Evolutionary conservation across 257 asterid genomes (phyloP), one percentile per base, ranked within the genome.

Genomic region (Primulina eburnea): DNA sequence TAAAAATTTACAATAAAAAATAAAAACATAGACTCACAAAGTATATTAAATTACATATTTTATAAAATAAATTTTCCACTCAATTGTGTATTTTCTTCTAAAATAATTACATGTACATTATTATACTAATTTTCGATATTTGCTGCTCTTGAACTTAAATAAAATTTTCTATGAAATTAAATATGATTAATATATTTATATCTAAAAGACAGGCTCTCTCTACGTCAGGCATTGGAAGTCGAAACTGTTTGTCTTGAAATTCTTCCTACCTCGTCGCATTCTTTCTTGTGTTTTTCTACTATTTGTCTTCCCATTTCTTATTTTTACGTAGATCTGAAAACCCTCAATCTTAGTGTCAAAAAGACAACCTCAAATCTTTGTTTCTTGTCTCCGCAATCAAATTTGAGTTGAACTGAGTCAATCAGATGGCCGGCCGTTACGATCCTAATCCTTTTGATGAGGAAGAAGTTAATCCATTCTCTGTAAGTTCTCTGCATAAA

Each of bases 391-490:
- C 72, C 32, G 69, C 77, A 10, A 29, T 35, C 71, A 64, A 67
- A 26, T 63, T 71, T 26, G 10, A 56, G 65, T 37, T n/a, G 60
- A 70, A 55, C 57, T 16, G 21, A 14, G 21, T 16, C 21, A 5
- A 17, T 64, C 28, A 52, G 8, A 85, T 85, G 89, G 89, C 89
- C 67, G 83, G 91, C 77, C 89, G 89, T 64, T 85, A 85, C 71
- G 94, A 87, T 70, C 82, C 77, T 34, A 87, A 87, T 71, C 89
- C 89, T 64, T 85, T 85, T 53, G 89, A 75, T 18, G 87, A 84
- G 67, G 86, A 84, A 26, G 89, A 85, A 72, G 87, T 85, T 63
- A 85, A 85, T 69, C 89, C 89, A 30, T 85, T 85, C 59, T 75
- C 89, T 78, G 89, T 85, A 70, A 80, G 87, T 78, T 63, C 26